phyloP scores from a whole-genome alignment of 1,139 yeast genomes.

The Kodamaea suecica region DNA sequence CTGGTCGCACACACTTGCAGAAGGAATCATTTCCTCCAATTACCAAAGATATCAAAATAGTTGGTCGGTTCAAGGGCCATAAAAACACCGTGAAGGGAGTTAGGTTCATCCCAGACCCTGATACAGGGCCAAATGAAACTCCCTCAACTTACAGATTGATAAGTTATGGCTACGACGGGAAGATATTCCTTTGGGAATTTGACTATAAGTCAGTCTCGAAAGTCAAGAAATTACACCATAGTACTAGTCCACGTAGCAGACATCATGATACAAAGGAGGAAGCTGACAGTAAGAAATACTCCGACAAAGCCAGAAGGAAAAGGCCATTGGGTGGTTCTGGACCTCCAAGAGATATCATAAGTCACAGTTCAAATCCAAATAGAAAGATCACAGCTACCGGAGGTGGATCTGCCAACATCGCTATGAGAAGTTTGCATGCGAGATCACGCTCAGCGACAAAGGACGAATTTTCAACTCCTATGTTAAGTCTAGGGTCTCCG shows the following conservation, averaged over 20 bases:
- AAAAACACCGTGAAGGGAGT: conserved; percentile 59
- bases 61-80: conserved; percentile 61
- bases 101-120: conserved; percentile 23
- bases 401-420: conserved; percentile 6
- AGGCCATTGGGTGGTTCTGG: conserved; percentile 7
- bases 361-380: conserved; percentile 10
- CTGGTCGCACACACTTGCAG: conserved; percentile 1
- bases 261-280: neutral
- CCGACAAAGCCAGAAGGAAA: conserved; percentile 4
- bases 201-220: conserved; percentile 59
- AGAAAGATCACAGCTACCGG: conserved; percentile 6
- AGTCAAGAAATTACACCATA: conserved; percentile 25
- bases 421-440: conserved; percentile 10
- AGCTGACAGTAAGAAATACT: neutral
- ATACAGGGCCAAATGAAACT: conserved; percentile 7
- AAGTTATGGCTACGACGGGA: conserved; percentile 71
- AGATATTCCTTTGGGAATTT: conserved; percentile 69
- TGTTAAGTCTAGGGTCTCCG: conserved; percentile 10
- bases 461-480: conserved; percentile 13
- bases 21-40: conserved; percentile 31
- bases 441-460: conserved; percentile 14
- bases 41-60: conserved; percentile 42
- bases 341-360: conserved; percentile 7
- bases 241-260: conserved; percentile 2
- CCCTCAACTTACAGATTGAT: conserved; percentile 51